Evolutionary conservation across 2,329 filamentous ascomycete species (phyloP), one percentile per base, ranked within the genome.

Genomic region (Gaeumannomyces tritici): DNA sequence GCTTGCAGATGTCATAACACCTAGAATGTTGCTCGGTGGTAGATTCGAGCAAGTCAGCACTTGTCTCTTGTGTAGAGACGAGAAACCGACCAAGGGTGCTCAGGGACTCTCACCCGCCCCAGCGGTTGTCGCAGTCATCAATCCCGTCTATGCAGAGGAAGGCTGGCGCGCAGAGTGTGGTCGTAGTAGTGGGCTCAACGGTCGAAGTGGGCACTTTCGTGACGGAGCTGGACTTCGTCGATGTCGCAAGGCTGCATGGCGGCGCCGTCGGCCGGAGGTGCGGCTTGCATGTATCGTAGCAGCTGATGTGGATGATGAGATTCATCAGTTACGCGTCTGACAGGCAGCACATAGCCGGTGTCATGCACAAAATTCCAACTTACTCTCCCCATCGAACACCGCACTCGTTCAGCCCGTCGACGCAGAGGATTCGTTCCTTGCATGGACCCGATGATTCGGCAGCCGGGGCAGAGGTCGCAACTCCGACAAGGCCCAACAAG

Each of bases 1-100:
- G 58, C 58, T 60, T 27, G 58, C 58, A 60, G 33, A 42, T 47
- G 21, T 60, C 58, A 26, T 42, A 60, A 11, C 58, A 60, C 21
- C 58, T 60, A 24, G 21, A 26, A 24, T 42, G 21, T 26, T 51
- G 18, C 3, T 28, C 26, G 24, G 11, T 3, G 24, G 5, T 42
- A 4, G 13, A 13, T n/a, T n/a, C 21, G 1, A 24, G 11, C 21
- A n/a, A 51, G 42, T 51, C 9, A n/a, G 21, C 2, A 5, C 13
- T 18, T 21, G 21, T n/a, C 42, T 24, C 8, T 8, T 21, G 18
- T n/a, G 42, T 21, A 9, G 21, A n/a, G 42, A 8, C 7, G n/a
- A n/a, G 42, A 51, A 47, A 29, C 2, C 26, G 6, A 21, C 8
- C 21, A 13, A 2, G 31, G 26, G 24, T 47, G 58, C n/a, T 47